These are phyloP conservation scores for Osmanthus fragrans DNA, from an alignment of 257 asterid genomes.

Conservation along the genomic window DNA sequence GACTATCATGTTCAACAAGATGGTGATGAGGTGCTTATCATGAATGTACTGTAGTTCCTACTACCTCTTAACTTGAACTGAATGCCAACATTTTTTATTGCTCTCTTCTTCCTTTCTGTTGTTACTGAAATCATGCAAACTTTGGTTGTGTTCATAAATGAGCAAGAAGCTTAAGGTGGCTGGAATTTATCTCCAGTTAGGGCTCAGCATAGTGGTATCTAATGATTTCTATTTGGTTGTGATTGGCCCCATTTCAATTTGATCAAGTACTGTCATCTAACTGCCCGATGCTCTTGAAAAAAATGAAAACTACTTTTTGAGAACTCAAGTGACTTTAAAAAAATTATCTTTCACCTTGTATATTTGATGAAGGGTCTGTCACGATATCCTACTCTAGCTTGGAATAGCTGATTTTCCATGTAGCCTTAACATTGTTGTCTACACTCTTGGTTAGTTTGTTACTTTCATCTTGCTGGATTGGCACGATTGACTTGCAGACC, in stretches of 20 bases:
- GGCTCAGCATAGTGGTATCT: background rate
- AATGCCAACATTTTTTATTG: background rate
- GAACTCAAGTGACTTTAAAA: too few species aligned
- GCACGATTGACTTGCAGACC: background rate
- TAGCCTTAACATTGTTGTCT: background rate
- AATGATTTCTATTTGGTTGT: background rate
- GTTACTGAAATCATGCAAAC: background rate
- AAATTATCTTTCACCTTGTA: background rate
- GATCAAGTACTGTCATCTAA: background rate
- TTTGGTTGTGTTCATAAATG: background rate
- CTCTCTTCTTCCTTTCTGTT: background rate
- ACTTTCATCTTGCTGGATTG: background rate
- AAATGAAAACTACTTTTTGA: too few species aligned
- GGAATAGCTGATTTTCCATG: background rate
- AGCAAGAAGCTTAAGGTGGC: background rate
- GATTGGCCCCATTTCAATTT: background rate
- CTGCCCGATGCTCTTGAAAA: background rate
- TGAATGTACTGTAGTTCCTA: conserved; percentile 11
- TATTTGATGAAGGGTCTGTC: background rate
- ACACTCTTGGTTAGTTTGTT: background rate
- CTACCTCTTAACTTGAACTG: conserved; percentile 3
- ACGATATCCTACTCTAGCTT: background rate
- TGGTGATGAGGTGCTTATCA: conserved; percentile 50
- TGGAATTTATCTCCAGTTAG: background rate
- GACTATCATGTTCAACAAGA: conserved; percentile 48